These are phyloP conservation scores for Salix brachista DNA, from an alignment of 345 rosid genomes.

Conservation along the genomic window DNA sequence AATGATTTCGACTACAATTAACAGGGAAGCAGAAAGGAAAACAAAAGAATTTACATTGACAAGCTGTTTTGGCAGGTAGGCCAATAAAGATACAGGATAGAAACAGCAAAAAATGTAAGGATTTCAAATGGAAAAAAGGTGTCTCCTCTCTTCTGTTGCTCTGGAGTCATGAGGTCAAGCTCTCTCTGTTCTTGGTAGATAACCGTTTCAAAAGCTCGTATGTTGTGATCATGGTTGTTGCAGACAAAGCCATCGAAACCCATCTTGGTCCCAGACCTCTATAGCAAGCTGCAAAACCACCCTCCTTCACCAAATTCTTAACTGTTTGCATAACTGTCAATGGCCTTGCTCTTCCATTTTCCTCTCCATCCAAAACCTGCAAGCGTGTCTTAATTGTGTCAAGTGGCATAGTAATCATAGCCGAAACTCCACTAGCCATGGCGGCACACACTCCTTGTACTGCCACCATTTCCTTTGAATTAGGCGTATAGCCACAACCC, in stretches of 20 bases:
- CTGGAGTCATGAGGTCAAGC: slow-evolving; percentile 13
- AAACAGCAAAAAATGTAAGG: not conserved
- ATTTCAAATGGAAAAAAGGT: not conserved
- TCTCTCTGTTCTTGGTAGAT: slow-evolving; percentile 52
- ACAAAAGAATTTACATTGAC: slow-evolving; percentile 19
- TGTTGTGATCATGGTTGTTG: slow-evolving; percentile 84
- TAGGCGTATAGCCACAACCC: slow-evolving; percentile 25
- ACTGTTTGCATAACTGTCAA: slow-evolving; percentile 56
- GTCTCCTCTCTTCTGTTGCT: not conserved
- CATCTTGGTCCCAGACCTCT: slow-evolving; percentile 92
- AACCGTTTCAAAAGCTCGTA: slow-evolving; percentile 77
- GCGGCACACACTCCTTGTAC: slow-evolving; percentile 76
- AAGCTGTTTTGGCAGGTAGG: slow-evolving; percentile 6
- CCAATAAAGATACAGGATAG: not conserved
- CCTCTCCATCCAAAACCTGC: slow-evolving; percentile 75
- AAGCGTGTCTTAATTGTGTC: slow-evolving; percentile 84
- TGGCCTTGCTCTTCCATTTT: slow-evolving; percentile 56
- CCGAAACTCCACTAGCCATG: slow-evolving; percentile 76
- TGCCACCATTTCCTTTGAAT: slow-evolving; percentile 42
- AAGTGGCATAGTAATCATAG: slow-evolving; percentile 72
- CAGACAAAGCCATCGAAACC: slow-evolving; percentile 90
- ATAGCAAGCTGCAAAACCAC: slow-evolving; percentile 74
- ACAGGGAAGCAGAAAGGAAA: not conserved
- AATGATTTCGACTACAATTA: slow-evolving; percentile 8
- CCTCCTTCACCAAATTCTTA: slow-evolving; percentile 59